Evolutionary conservation across 108 stramenopile genomes (phyloP), one percentile per base, ranked within the genome.

Genomic region (Cylindrotheca closterium): DNA sequence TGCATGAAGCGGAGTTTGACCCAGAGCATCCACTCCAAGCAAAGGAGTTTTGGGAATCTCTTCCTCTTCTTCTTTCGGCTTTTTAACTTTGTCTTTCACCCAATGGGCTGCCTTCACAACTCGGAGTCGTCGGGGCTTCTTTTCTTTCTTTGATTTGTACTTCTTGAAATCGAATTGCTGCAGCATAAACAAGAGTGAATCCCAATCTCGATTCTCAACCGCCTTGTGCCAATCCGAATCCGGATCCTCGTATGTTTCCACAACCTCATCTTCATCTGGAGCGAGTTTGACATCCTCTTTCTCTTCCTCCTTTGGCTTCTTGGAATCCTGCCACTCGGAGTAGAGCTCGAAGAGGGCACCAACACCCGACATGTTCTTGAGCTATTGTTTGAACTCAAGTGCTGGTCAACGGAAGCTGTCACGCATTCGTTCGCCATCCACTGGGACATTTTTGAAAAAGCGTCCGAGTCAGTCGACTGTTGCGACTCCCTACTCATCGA

Each of bases 121-220:
- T 10, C 59, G 59, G 22, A 60, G 30, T 3, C 37, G 59, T 8
- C 30, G 33, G 8, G 45, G 45, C 22, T 60, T 42, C 37, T 60
- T 60, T n/a, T 60, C 29, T 21, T 60, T 21, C 25, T 60, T 47
- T 10, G 34, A 22, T 47, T 46, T 42, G 37, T 45, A 60, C 23
- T 46, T 21, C 37, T 46, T 4, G 30, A 60, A 60, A 34, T 60
- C 59, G 19, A 29, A 60, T 4, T 31, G 17, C 42, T 46, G 59
- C 25, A 60, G 33, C 59, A 65, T n/a, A 15, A 56, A 51, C 21
- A 32, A 53, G 3, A 65, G 21, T n/a, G 30, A 51, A 55, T 65
- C 64, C 64, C 64, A 65, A 24, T 55, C 54, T 54, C 50, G 23
- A 42, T 55, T 55, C 3, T 55, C 33, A 8, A 65, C 55, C 12